Evolutionary conservation across 768 basidiomycete species (phyloP), one percentile per base, ranked within the genome.

Genomic region (Sarcomyxa edulis): DNA sequence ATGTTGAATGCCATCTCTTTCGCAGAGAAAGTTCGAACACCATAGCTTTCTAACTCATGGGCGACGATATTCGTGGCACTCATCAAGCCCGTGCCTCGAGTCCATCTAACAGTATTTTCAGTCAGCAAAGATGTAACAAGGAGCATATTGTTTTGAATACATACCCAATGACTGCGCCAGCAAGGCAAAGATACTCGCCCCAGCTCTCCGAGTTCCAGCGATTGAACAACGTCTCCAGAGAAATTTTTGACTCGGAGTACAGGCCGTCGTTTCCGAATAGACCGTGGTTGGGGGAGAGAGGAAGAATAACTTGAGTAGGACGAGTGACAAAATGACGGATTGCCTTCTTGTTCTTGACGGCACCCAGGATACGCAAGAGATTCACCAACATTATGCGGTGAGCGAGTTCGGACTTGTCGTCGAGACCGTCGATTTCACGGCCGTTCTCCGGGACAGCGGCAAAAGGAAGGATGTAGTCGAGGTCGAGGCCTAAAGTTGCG

Each of bases 1-100:
- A 99, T 92, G 64, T 99, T 99, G 80, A 99, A 99, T 1, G 96
- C 94, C 96, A 98, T 99, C 66, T 99, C 96, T 69, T 98, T 98
- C 20, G 96, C 87, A 1, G 95, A 98, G 78, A 98, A 99, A 2
- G 96, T 99, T 48, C 96, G 81, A 42, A 96, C 90, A 45, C 96
- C 96, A 46, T 85, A 76, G 42, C 81, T 74, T 66, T 99, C 96
- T 29, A 99, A 74, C 38, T 92, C 91, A 42, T 94, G 88, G 19
- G 96, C 92, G 37, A 97, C 84, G 29, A 85, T 89, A 66, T 94
- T 94, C 30, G 91, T 94, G 3, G 93, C 85, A 41, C 77, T 84
- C 96, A 99, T 98, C 35, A 99, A 67, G 42, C 95, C 94, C 7
- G 96, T 99, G 22, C 96, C 96, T 46, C 96, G 90, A 32, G 94